A percentile compares a stretch with the other conserved stretches of the same genome.
phyloP scores from a whole-genome alignment of 139 green algal genomes.

The Chlamydomonas urium region DNA sequence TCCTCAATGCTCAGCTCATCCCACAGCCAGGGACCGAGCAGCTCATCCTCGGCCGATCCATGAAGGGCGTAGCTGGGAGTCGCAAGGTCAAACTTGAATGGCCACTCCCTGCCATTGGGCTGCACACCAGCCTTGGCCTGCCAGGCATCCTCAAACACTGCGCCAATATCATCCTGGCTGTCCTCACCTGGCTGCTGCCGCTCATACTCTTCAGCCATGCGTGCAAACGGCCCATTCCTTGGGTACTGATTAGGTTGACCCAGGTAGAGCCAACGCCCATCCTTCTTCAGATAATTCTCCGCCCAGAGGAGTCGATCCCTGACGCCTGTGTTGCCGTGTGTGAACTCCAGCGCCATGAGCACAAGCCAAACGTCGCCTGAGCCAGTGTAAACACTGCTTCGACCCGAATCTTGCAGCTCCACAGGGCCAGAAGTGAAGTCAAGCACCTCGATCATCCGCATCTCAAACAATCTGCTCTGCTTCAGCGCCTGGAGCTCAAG shows the following conservation, averaged over 20 bases:
- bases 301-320: too few relatives aligned
- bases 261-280: slow-evolving; percentile 26
- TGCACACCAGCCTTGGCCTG: neutral
- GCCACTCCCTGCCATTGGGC: neutral
- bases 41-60: neutral
- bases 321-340: too few relatives aligned
- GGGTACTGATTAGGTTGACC: neutral
- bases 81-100: neutral
- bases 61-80: neutral
- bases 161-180: neutral
- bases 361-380: too few relatives aligned
- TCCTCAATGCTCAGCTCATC: slow-evolving; percentile 1
- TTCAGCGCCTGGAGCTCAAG: too few relatives aligned
- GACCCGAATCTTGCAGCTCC: too few relatives aligned
- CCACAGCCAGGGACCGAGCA: slow-evolving; percentile 11
- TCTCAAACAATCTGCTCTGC: too few relatives aligned
- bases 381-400: too few relatives aligned
- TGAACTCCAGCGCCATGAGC: too few relatives aligned
- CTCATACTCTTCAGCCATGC: neutral
- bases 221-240: neutral
- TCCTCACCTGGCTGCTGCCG: neutral
- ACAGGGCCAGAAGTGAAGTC: too few relatives aligned
- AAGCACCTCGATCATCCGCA: too few relatives aligned
- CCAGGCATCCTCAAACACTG: slow-evolving; percentile 1
- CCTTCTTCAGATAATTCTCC: slow-evolving; percentile 20